These are phyloP conservation scores for Suhomyces vadensis DNA, from an alignment of 805 yeast species.

Conservation along the genomic window DNA sequence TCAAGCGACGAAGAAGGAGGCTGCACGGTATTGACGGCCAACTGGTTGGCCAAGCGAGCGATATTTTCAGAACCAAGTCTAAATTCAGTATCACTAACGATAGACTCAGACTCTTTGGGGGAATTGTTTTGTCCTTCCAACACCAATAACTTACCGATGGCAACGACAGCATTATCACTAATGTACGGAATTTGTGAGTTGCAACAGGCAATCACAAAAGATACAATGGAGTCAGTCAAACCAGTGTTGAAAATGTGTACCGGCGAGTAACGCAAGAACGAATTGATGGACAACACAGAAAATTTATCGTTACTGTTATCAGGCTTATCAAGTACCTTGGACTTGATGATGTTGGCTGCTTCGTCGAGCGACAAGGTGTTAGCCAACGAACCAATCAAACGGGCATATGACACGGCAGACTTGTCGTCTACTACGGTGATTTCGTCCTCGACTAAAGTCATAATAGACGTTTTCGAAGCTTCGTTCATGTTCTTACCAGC, in stretches of 20 bases:
- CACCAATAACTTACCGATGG: constrained; percentile 77
- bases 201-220: constrained; percentile 48
- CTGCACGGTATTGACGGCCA: constrained; percentile 48
- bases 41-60: constrained; percentile 46
- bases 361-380: constrained; percentile 65
- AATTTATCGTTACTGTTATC: constrained; percentile 48
- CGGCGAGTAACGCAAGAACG: constrained; percentile 80
- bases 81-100: constrained; percentile 26
- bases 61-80: constrained; percentile 45
- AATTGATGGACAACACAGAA: constrained; percentile 71
- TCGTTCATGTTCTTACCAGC: constrained; percentile 81
- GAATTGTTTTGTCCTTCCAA: constrained; percentile 42
- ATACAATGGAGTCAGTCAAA: constrained; percentile 49
- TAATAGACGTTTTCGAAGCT: constrained; percentile 63
- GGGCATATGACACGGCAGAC: constrained; percentile 73
- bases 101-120: constrained; percentile 20
- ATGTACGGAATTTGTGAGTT: constrained; percentile 49
- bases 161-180: constrained; percentile 74
- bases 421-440: constrained; percentile 55
- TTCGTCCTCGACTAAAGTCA: constrained; percentile 74
- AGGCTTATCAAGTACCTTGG: constrained; percentile 55
- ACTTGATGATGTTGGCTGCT: constrained; percentile 57
- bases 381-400: constrained; percentile 74
- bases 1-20: constrained; percentile 69
- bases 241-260: constrained; percentile 56